Conservation (phyloP, 2,329 filamentous ascomycete genomes). For the Nemania sp. region DNA sequence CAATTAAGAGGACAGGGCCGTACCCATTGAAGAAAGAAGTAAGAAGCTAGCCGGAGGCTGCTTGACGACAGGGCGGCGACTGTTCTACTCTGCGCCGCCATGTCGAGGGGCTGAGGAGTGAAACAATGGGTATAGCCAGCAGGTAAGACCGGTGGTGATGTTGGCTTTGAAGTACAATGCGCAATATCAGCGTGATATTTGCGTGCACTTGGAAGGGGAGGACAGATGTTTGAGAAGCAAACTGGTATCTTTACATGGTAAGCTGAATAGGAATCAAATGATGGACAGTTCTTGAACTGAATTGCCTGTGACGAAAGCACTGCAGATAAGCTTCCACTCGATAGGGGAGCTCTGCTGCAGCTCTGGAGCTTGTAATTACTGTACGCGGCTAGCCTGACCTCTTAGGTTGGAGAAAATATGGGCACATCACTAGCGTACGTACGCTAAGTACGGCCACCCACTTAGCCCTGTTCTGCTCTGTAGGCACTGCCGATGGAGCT, state of each 20-base stretch:
- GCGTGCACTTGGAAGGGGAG: background rate
- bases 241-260: conserved; percentile 5
- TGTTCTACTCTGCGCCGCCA: conserved; percentile 31
- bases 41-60: conserved; percentile 53
- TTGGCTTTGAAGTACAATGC: background rate
- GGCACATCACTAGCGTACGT: too few relatives aligned
- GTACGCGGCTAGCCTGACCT: background rate
- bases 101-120: conserved; percentile 9
- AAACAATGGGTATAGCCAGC: background rate
- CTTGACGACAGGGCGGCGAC: conserved; percentile 51
- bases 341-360: background rate
- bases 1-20: conserved; percentile 25
- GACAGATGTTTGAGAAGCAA: background rate
- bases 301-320: conserved; percentile 23
- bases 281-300: background rate
- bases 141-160: too few relatives aligned
- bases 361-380: background rate
- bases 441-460: too few relatives aligned
- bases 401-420: background rate
- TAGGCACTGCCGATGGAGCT: too few relatives aligned
- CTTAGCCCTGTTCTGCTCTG: too few relatives aligned
- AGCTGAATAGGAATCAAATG: background rate
- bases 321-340: conserved; percentile 7
- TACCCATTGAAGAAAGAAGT: conserved; percentile 67
- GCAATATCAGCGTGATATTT: background rate